Base-by-base conservation (phyloP, 2,329 filamentous ascomycete genomes). In the Alternaria incomplexa region DNA sequence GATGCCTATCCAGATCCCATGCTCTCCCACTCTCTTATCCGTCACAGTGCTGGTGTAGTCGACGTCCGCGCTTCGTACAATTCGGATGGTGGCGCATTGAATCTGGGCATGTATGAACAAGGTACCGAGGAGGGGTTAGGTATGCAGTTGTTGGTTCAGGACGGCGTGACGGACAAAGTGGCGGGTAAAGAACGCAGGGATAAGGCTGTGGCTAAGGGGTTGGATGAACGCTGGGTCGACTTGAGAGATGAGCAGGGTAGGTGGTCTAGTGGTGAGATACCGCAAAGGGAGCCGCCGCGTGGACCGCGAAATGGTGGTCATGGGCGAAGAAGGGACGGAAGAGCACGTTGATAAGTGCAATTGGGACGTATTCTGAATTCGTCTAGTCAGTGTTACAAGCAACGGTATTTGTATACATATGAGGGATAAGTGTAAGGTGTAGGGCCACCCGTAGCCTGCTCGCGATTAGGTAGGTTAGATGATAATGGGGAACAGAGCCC, bases 71-170 rank as follows among this genome's bases (percentile, higher is more conserved):
- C 63, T 1, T 73, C 71, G 10, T 82, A 78, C 67, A 73, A 80
- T 56, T 69, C 75, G 1, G 69, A 65, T 12, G 73, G 75, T 15
- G 77, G 83, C 1, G 26, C 11, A 1, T 1, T 28, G 12, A 78
- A 79, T 28, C 65, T 85, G 12, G 81, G 82, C 1, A 83, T 84
- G 80, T 85, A 84, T 58, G 81, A 83, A 57, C 83, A 85, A 61
- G 77, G 76, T 2, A 70, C 59, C 40, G 71, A 73, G 32, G 67
- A 78, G n/a, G 65, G 63, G 0, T 5, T 75, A 17, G 73, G 67
- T 2, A 81, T 82, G 81, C 80, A 79, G 62, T 67, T 83, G 40
- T 69, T 77, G 43, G 74, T 81, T 11, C 82, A 83, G 58, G 74
- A 9, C 4, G 4, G 26, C 11, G 4, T 28, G 26, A 5, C 3